phyloP scores from a whole-genome alignment of 164 flowering plant species.

The Umbilicus rupestris region DNA sequence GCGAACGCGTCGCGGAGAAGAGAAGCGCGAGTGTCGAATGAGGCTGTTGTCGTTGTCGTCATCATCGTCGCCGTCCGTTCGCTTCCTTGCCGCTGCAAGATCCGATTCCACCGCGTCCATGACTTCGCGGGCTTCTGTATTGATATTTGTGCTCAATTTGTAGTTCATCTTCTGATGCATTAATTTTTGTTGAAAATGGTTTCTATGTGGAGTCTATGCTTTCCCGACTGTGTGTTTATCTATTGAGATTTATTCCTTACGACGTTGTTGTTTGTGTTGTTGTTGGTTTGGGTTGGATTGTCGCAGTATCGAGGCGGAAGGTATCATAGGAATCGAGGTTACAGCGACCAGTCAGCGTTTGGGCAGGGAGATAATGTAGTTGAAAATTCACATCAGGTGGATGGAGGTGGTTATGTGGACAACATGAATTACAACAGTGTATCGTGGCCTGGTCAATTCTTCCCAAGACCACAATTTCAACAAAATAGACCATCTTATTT shows the following conservation, averaged over 20 bases:
- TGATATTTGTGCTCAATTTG: not conserved
- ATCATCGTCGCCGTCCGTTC: conserved; percentile 10
- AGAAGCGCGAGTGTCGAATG: conserved; percentile 5
- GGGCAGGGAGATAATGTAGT: conserved; percentile 19
- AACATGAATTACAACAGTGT: not conserved
- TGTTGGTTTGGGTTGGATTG: not conserved
- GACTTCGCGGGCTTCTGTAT: conserved; percentile 20
- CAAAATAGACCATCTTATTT: conserved; percentile 7
- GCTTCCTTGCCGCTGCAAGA: conserved; percentile 12
- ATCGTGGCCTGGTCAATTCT: not conserved
- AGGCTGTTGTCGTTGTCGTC: conserved; percentile 3
- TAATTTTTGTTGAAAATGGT: not conserved
- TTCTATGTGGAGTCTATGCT: not conserved
- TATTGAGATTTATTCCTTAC: not conserved
- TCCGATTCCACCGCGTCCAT: conserved; percentile 11
- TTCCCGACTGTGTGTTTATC: not conserved
- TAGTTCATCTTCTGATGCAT: not conserved
- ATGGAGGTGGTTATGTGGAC: conserved; percentile 9
- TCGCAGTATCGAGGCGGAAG: conserved; percentile 30
- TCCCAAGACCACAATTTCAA: conserved; percentile 4
- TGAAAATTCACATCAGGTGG: conserved; percentile 29
- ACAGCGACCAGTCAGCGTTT: conserved; percentile 17
- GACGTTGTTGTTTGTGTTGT: not conserved
- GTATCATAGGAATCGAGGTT: conserved; percentile 19
- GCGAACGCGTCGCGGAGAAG: not conserved